Evolutionary conservation across 768 basidiomycete species (phyloP), one percentile per base, ranked within the genome.

Genomic region (Obba rivulosa): DNA sequence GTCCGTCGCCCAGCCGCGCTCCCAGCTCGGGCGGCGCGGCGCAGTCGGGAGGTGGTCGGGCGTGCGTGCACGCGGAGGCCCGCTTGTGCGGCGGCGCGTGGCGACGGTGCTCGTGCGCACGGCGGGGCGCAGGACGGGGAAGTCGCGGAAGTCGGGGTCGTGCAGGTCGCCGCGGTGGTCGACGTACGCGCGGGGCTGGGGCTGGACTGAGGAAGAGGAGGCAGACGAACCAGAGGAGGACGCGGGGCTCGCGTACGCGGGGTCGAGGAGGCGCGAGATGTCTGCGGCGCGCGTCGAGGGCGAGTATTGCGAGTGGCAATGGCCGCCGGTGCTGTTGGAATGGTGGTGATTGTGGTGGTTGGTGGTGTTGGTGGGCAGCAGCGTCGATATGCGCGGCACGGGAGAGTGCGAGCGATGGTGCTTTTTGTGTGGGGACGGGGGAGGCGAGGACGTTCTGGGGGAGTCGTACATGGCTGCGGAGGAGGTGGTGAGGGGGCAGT

Each of bases 61-160:
- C 43, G 53, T 57, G 17, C 42, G 53, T 25, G 53, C 52, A 16
- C 56, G 53, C 28, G 45, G 28, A 13, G 28, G 9, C 46, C 50
- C 49, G 51, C 49, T 50, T 2, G 50, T 43, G 22, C 52, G 49
- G 11, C 55, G 52, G 24, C 38, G 44, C 47, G 44, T 46, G 37
- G 24, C 25, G 34, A 25, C 11, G 25, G 41, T 41, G 25, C 34
- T 25, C 5, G 47, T 31, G 45, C 43, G 55, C n/a, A 53, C 41
- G n/a, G 53, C 10, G 14, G 55, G 51, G 40, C 59, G 52, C 45
- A 70, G 58, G 31, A 71, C 58, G 23, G 81, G 82, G 51, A 84
- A 84, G 65, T 82, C 73, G 52, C 81, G 72, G 65, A 75, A 84
- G 59, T 84, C 82, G 20, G 82, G 82, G 62, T 84, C 82, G 58